A percentile compares a stretch with the other conserved stretches of the same genome.
phyloP scores from a whole-genome alignment of 192 early-diverging fungal species.

The Gorgonomyces haynaldii region DNA sequence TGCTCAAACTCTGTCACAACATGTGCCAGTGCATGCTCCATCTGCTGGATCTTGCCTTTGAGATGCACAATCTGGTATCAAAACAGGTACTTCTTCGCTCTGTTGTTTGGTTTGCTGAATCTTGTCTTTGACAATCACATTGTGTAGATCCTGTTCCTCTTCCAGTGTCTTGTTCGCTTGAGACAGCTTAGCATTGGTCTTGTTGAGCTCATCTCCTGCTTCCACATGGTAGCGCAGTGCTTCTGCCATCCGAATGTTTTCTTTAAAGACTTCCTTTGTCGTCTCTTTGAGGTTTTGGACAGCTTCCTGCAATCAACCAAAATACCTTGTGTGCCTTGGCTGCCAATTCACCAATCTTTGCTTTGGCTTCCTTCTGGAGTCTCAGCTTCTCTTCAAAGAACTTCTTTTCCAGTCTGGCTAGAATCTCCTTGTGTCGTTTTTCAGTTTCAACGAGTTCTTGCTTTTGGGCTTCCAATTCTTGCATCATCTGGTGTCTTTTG shows the following conservation, averaged over 20 bases:
- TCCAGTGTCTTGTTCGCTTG: slow-evolving; percentile 26
- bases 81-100: slow-evolving; percentile 28
- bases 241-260: slow-evolving; percentile 49
- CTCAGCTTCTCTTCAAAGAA: slow-evolving; percentile 58
- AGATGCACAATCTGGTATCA: slow-evolving; percentile 34
- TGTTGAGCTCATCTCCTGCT: slow-evolving; percentile 42
- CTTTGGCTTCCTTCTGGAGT: slow-evolving; percentile 50
- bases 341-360: slow-evolving; percentile 51
- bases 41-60: slow-evolving; percentile 38
- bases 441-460: slow-evolving; percentile 44
- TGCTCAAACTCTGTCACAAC: slow-evolving; percentile 52
- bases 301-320: slow-evolving; percentile 31
- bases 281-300: slow-evolving; percentile 44
- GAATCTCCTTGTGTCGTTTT: slow-evolving; percentile 38
- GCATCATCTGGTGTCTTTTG: slow-evolving; percentile 48
- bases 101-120: slow-evolving; percentile 46
- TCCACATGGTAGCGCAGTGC: slow-evolving; percentile 44
- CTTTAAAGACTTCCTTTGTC: slow-evolving; percentile 51
- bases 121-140: slow-evolving; percentile 53
- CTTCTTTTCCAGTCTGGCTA: slow-evolving; percentile 49
- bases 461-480: slow-evolving; percentile 45
- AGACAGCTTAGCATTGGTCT: slow-evolving; percentile 25
- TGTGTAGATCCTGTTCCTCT: slow-evolving; percentile 51
- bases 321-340: slow-evolving; percentile 43
- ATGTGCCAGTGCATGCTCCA: slow-evolving; percentile 48